These are phyloP conservation scores for Fraxinus quadrangulata DNA, from an alignment of 257 asterid genomes.

Conservation along the genomic window DNA sequence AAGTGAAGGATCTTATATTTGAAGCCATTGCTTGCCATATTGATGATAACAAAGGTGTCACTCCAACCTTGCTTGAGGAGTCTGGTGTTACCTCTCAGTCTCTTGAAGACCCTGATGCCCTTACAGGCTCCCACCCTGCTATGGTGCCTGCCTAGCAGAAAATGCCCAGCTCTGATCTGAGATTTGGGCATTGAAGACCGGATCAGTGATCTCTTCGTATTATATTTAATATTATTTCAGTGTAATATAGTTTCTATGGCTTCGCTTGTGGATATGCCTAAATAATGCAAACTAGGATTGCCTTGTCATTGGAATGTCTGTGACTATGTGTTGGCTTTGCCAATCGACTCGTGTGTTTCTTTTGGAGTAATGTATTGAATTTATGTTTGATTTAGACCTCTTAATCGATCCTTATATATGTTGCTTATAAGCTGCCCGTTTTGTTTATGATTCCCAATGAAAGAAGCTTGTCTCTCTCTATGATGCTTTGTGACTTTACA, in stretches of 20 bases:
- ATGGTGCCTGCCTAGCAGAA: slow-evolving; percentile 60
- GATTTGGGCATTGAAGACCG: background rate
- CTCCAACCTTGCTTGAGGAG: slow-evolving; percentile 26
- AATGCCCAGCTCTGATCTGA: background rate
- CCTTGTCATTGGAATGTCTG: slow-evolving; percentile 25
- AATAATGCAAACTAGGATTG: slow-evolving; percentile 39
- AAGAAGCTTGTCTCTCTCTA: background rate
- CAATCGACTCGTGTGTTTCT: background rate
- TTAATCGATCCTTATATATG: background rate
- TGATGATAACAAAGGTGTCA: slow-evolving; percentile 27
- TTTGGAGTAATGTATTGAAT: slow-evolving; percentile 2
- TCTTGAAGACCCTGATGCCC: slow-evolving; percentile 60
- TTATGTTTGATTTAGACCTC: slow-evolving; percentile 14
- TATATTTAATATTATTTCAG: background rate
- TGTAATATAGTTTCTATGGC: slow-evolving; percentile 3
- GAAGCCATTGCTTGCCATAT: slow-evolving; percentile 56
- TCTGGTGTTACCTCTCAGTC: slow-evolving; percentile 40
- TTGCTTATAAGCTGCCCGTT: background rate
- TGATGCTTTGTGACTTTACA: background rate
- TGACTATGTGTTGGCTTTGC: slow-evolving; percentile 9
- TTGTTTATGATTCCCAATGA: background rate
- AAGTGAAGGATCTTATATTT: slow-evolving; percentile 82
- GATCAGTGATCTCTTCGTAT: background rate
- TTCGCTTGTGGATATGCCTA: slow-evolving; percentile 23
- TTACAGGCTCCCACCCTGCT: slow-evolving; percentile 49